Evolutionary conservation across 352 stramenopile genomes (phyloP).

Genomic region (Phytophthora tubulina): DNA sequence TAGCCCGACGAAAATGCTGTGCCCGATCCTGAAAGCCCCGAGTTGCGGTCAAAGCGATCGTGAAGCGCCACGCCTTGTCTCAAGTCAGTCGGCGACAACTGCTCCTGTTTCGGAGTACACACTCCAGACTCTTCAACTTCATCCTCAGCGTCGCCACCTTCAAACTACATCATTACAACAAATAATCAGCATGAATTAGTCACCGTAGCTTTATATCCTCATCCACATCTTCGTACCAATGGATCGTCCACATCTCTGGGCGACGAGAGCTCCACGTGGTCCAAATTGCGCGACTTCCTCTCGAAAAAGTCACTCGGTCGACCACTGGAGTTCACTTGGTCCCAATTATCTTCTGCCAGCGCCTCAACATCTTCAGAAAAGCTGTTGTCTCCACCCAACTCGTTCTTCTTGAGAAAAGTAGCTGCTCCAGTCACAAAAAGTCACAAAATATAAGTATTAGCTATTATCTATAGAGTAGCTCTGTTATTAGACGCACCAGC

Average conservation of each 20-base stretch:
- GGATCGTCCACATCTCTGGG: slow-evolving; percentile 33
- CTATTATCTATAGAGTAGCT: neutral
- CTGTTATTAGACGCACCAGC: slow-evolving; percentile 53
- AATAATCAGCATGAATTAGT: slow-evolving; percentile 1
- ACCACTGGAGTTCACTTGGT: slow-evolving; percentile 40
- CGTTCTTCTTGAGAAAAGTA: slow-evolving; percentile 58
- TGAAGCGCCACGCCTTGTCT: slow-evolving; percentile 29
- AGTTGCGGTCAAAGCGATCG: slow-evolving; percentile 37
- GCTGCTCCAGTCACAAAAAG: slow-evolving; percentile 26
- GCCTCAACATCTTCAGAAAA: slow-evolving; percentile 50
- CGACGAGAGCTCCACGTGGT: slow-evolving; percentile 76
- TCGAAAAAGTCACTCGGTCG: slow-evolving; percentile 80
- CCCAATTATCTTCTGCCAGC: slow-evolving; percentile 38
- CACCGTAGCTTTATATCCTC: neutral
- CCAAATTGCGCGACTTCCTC: slow-evolving; percentile 74
- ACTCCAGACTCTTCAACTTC: slow-evolving; percentile 7
- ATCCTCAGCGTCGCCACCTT: slow-evolving; percentile 3
- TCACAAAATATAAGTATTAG: slow-evolving; percentile 1
- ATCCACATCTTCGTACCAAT: slow-evolving; percentile 21
- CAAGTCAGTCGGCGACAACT: slow-evolving; percentile 26
- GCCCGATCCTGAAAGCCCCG: slow-evolving; percentile 46
- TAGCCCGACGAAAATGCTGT: slow-evolving; percentile 75
- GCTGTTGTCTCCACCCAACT: slow-evolving; percentile 54
- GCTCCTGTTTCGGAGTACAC: slow-evolving; percentile 22
- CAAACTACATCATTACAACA: slow-evolving; percentile 25